Evolutionary conservation across 805 yeast species (phyloP).

Genomic region (Ogataea neopini): DNA sequence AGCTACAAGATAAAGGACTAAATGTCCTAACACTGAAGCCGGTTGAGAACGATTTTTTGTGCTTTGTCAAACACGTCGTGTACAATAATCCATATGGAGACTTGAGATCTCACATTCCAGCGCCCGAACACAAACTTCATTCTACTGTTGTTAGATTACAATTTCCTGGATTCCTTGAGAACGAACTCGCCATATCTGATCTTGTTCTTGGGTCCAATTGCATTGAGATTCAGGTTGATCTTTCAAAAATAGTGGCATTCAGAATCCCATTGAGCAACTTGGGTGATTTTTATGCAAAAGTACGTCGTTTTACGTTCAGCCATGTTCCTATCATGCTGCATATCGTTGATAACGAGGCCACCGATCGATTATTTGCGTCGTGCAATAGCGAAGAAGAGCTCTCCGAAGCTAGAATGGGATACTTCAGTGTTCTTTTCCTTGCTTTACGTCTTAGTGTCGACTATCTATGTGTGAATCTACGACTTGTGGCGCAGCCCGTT

Average conservation of each 20-base stretch:
- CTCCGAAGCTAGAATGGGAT: slow-evolving; percentile 5
- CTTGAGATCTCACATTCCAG: slow-evolving; percentile 7
- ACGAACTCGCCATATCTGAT: slow-evolving; percentile 4
- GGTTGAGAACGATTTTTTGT: slow-evolving; percentile 9
- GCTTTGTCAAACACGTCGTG: slow-evolving; percentile 7
- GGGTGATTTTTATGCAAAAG: slow-evolving; percentile 8
- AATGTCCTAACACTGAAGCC: slow-evolving; percentile 7
- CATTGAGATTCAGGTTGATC: slow-evolving; percentile 8
- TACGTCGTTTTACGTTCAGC: slow-evolving; percentile 7
- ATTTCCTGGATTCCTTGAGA: slow-evolving; percentile 6
- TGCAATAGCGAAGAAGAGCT: background rate
- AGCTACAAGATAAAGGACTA: slow-evolving; percentile 6
- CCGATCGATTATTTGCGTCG: background rate
- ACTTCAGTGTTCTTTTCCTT: slow-evolving; percentile 7
- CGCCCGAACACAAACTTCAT: slow-evolving; percentile 8
- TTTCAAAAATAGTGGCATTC: slow-evolving; percentile 6
- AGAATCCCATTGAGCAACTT: slow-evolving; percentile 7
- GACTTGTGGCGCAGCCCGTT: slow-evolving; percentile 1
- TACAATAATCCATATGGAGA: slow-evolving; percentile 9
- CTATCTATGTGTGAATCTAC: slow-evolving; percentile 6
- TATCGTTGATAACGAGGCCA: slow-evolving; percentile 5
- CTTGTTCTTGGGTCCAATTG: slow-evolving; percentile 7
- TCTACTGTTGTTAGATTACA: slow-evolving; percentile 6
- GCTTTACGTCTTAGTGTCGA: slow-evolving; percentile 10
- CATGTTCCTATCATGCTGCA: slow-evolving; percentile 8